A percentile compares a stretch with the other conserved stretches of the same genome.
phyloP scores from a whole-genome alignment of 306 rosid genomes.

The Ammopiptanthus mongolicus region DNA sequence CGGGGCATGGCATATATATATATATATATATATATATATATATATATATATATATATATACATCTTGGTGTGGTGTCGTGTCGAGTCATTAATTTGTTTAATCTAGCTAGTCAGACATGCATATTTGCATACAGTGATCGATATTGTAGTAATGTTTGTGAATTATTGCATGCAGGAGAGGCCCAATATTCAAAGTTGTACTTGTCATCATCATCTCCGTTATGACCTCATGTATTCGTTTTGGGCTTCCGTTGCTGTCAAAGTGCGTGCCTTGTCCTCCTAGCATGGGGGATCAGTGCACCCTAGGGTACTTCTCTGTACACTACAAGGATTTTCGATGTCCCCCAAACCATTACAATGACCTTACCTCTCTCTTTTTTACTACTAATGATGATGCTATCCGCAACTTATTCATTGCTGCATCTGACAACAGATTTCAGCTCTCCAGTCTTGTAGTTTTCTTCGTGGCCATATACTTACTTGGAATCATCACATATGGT shows the following conservation, averaged over 20 bases:
- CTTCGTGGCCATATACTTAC: slow-evolving; percentile 50
- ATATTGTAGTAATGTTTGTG: background rate
- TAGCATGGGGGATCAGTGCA: slow-evolving; percentile 38
- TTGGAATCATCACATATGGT: slow-evolving; percentile 77
- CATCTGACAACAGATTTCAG: slow-evolving; percentile 47
- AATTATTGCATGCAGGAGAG: slow-evolving; percentile 44
- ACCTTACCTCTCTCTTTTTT: slow-evolving; percentile 76
- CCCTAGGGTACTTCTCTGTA: slow-evolving; percentile 46
- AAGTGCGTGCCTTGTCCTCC: slow-evolving; percentile 62
- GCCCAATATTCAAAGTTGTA: slow-evolving; percentile 40
- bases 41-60: no score
- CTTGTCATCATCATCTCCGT: slow-evolving; percentile 45
- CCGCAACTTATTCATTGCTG: slow-evolving; percentile 57
- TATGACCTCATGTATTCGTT: slow-evolving; percentile 57
- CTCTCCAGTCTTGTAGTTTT: slow-evolving; percentile 59
- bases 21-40: no score
- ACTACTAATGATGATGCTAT: slow-evolving; percentile 81
- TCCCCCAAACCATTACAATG: slow-evolving; percentile 65
- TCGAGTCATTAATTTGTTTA: no score
- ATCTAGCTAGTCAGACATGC: no score
- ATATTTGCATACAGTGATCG: no score
- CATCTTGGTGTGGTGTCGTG: no score
- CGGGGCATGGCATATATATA: no score
- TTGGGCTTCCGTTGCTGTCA: slow-evolving; percentile 64
- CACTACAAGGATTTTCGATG: slow-evolving; percentile 66